phyloP scores from a whole-genome alignment of 371 early-diverging fungal genomes.

The Mortierella sp. region DNA sequence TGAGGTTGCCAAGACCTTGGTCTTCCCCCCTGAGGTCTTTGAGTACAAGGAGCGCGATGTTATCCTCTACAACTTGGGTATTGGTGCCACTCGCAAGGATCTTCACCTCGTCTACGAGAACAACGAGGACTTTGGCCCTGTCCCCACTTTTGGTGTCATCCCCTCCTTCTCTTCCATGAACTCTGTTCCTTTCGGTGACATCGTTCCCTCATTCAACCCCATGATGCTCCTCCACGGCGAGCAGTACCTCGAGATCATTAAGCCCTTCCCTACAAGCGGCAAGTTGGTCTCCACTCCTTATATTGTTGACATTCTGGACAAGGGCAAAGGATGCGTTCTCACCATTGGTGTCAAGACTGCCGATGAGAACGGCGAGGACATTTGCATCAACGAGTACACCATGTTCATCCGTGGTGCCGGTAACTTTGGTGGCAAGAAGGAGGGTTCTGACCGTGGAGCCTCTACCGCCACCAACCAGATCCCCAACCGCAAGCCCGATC shows the following conservation, averaged over 20 bases:
- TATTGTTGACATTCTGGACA: conserved; percentile 94
- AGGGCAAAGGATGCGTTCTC: conserved; percentile 94
- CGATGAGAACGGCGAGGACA: conserved; percentile 81
- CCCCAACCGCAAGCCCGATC: conserved; percentile 83
- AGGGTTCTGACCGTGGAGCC: conserved; percentile 80
- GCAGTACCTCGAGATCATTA: conserved; percentile 71
- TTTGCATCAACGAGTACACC: conserved; percentile 91
- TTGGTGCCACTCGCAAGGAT: conserved; percentile 62
- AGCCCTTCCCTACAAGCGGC: conserved; percentile 68
- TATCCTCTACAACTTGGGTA: conserved; percentile 77
- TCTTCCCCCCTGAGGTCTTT: conserved; percentile 64
- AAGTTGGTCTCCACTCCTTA: conserved; percentile 80
- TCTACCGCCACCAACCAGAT: conserved; percentile 83
- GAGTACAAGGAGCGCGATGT: conserved; percentile 85
- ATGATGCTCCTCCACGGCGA: conserved; percentile 81
- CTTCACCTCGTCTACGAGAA: conserved; percentile 77
- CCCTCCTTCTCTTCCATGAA: conserved; percentile 79
- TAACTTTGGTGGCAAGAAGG: conserved; percentile 89
- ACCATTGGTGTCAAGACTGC: conserved; percentile 84
- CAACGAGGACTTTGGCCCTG: conserved; percentile 57
- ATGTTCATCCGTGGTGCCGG: conserved; percentile 94
- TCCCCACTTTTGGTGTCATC: conserved; percentile 74
- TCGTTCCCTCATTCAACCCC: conserved; percentile 74
- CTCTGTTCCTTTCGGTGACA: conserved; percentile 75
- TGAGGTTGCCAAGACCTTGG: conserved; percentile 73